Conservation (phyloP, 2,329 filamentous ascomycete genomes). For the Septoria petroselini region DNA sequence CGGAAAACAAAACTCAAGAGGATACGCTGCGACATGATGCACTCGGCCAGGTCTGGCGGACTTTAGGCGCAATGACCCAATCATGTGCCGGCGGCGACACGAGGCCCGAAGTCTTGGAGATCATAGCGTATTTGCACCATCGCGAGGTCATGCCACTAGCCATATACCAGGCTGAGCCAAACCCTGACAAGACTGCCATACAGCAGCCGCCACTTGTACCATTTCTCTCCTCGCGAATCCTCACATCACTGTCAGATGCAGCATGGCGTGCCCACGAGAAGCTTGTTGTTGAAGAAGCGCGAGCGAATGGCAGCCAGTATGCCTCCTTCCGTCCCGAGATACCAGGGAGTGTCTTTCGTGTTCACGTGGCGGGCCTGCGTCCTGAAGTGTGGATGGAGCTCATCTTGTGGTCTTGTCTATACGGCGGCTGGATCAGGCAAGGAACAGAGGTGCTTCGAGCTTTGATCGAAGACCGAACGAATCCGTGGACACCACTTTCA, state of each 20-base stretch:
- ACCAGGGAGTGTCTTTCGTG: conserved; percentile 44
- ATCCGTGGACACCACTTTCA: conserved; percentile 38
- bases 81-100: conserved; percentile 32
- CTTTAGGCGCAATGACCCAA: conserved; percentile 47
- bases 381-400: conserved; percentile 53
- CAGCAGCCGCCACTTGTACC: conserved; percentile 50
- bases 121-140: conserved; percentile 50
- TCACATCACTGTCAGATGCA: conserved; percentile 51
- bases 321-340: conserved; percentile 44
- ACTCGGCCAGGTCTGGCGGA: conserved; percentile 48
- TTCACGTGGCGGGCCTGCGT: conserved; percentile 41
- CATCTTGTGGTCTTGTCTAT: conserved; percentile 51
- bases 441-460: conserved; percentile 42
- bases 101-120: conserved; percentile 47
- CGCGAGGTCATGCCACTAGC: conserved; percentile 47
- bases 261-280: conserved; percentile 49
- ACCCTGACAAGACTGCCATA: conserved; percentile 38
- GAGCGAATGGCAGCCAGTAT: conserved; percentile 39
- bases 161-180: conserved; percentile 43
- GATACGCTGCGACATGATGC: conserved; percentile 36
- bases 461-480: conserved; percentile 1
- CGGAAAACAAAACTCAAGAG: conserved; percentile 1
- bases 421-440: conserved; percentile 47
- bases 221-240: conserved; percentile 48
- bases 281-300: conserved; percentile 30